A percentile compares a stretch with the other conserved stretches of the same genome.
phyloP scores from a whole-genome alignment of 2,329 filamentous ascomycete genomes.

The Aspergillus sp. region DNA sequence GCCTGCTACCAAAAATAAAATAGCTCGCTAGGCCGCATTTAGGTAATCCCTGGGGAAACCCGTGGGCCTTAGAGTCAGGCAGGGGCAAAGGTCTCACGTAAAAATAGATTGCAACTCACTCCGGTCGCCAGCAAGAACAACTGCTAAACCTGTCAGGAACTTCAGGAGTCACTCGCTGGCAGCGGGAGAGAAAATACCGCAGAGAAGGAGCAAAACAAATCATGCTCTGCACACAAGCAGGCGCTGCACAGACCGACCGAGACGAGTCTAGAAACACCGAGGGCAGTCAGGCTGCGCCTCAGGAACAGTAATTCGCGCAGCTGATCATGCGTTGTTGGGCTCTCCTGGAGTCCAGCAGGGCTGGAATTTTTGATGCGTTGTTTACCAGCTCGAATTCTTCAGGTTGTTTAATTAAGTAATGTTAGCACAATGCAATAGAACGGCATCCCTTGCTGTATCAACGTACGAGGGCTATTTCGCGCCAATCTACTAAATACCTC shows the following conservation, averaged over 20 bases:
- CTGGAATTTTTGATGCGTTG: not conserved
- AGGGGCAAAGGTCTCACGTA: not conserved
- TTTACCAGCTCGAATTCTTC: not conserved
- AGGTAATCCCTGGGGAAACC: slow-evolving; percentile 9
- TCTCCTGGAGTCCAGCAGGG: not conserved
- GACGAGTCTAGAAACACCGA: not conserved
- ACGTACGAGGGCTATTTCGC: not conserved
- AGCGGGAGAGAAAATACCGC: slow-evolving; percentile 6
- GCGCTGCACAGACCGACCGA: not conserved
- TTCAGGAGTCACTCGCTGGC: not conserved
- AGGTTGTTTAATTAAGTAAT: too few relatives aligned
- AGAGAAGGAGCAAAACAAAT: not conserved
- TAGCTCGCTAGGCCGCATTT: not conserved
- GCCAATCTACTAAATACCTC: not conserved
- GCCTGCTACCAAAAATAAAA: not conserved
- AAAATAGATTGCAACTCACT: not conserved
- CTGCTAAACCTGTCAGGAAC: too few relatives aligned
- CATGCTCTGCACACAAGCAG: not conserved
- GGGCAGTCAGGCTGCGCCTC: not conserved
- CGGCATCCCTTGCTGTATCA: not conserved
- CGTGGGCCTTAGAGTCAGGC: not conserved
- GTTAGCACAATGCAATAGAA: not conserved
- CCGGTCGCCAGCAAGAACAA: too few relatives aligned
- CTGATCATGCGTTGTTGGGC: slow-evolving; percentile 14
- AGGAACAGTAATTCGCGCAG: slow-evolving; percentile 25